Percentiles rank a stretch among this genome's conserved stretches.
Evolutionary conservation across 768 basidiomycete species (phyloP).

Genomic region (Flagelloscypha sp.): DNA sequence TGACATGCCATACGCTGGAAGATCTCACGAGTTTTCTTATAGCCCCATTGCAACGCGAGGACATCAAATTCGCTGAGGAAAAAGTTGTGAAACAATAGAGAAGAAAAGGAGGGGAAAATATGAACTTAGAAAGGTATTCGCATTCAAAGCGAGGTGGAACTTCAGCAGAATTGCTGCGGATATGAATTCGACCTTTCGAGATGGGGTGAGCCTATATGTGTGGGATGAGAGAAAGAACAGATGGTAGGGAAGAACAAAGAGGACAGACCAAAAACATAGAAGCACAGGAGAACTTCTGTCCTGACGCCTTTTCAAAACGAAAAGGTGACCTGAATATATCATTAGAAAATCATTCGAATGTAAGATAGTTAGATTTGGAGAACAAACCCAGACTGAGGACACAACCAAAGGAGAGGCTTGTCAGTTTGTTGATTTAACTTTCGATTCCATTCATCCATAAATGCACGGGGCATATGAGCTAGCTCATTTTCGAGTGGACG

Average conservation of each 20-base stretch:
- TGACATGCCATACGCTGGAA: constrained; percentile 27
- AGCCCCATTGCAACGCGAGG: constrained; percentile 23
- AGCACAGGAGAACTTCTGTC: too few relatives aligned
- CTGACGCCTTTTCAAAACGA: not conserved
- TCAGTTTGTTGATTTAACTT: constrained; percentile 29
- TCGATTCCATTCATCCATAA: constrained; percentile 24
- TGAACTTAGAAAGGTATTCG: constrained; percentile 22
- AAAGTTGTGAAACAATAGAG: not conserved
- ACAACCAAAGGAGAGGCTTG: constrained; percentile 30
- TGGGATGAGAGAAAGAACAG: not conserved
- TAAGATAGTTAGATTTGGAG: not conserved
- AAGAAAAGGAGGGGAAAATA: not conserved
- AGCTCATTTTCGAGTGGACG: constrained; percentile 29
- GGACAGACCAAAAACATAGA: constrained; percentile 16
- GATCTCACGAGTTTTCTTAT: constrained; percentile 32
- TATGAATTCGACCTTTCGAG: constrained; percentile 28
- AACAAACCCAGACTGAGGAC: constrained; percentile 20
- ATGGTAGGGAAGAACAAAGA: not conserved
- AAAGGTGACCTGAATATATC: constrained; percentile 7
- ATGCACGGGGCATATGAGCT: constrained; percentile 26
- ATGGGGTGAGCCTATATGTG: constrained; percentile 22
- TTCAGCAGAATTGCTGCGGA: constrained; percentile 20
- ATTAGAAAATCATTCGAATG: constrained; percentile 4
- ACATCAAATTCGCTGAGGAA: constrained; percentile 15
- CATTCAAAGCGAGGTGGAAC: constrained; percentile 25